These are phyloP conservation scores for Cucumis sativus DNA, from an alignment of 306 rosid species.

Conservation along the genomic window DNA sequence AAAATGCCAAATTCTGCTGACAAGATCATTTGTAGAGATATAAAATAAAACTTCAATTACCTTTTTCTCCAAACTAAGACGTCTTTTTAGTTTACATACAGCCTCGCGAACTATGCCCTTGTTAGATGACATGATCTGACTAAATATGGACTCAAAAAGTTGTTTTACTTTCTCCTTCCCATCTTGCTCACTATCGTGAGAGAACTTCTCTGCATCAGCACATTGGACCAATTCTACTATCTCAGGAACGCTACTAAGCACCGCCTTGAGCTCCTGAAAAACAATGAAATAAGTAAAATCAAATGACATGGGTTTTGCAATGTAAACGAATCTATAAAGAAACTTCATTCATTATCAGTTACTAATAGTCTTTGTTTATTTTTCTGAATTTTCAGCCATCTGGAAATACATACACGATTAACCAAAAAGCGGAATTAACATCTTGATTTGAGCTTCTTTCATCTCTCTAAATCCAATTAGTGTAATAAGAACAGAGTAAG, in stretches of 20 bases:
- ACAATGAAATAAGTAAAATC: neutral
- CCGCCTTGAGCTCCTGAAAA: conserved; percentile 21
- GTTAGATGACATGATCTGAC: conserved; percentile 18
- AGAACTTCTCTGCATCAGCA: conserved; percentile 16
- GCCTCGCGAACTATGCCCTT: conserved; percentile 15
- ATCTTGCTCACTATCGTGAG: conserved; percentile 7
- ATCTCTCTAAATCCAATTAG: neutral
- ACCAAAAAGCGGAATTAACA: neutral
- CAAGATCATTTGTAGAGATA: neutral
- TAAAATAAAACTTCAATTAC: neutral
- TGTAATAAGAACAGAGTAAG: neutral
- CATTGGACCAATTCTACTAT: conserved; percentile 20
- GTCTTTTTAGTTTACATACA: conserved; percentile 19
- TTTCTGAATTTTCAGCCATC: neutral
- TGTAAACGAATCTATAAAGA: neutral
- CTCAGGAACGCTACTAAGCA: conserved; percentile 26
- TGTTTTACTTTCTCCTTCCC: conserved; percentile 16
- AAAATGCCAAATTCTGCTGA: neutral
- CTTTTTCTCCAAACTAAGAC: conserved; percentile 23
- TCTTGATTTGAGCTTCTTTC: neutral
- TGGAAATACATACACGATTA: neutral
- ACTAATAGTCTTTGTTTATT: neutral
- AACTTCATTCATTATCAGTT: neutral
- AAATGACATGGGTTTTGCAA: neutral
- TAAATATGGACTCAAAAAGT: conserved; percentile 20